These are phyloP conservation scores for Nannizzia gypsea DNA, from an alignment of 2,329 filamentous ascomycete genomes.

Conservation along the genomic window DNA sequence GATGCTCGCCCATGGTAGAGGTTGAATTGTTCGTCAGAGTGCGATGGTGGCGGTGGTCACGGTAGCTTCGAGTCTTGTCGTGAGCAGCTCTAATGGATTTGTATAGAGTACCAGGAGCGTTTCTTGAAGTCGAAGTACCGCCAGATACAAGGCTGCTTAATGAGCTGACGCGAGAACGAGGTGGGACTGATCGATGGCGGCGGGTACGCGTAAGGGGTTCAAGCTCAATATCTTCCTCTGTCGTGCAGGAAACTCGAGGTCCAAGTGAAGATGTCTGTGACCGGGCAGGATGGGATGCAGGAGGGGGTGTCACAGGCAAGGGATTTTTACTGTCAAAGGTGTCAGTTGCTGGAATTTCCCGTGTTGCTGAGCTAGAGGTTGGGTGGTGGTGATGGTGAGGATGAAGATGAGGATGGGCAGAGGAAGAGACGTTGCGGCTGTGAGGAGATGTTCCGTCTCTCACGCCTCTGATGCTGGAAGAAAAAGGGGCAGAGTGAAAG, in stretches of 20 bases:
- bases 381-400: not conserved
- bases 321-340: conserved; percentile 12
- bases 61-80: conserved; percentile 6
- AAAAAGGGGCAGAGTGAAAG: conserved; percentile 2
- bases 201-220: not conserved
- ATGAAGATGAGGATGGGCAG: too few species aligned
- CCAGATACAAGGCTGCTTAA: conserved; percentile 6
- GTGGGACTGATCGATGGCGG: not conserved
- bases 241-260: not conserved
- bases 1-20: not conserved
- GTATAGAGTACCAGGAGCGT: conserved; percentile 11
- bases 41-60: conserved; percentile 1
- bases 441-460: not conserved
- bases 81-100: conserved; percentile 10
- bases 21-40: conserved; percentile 7
- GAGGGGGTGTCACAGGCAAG: conserved; percentile 7
- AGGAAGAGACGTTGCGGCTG: not conserved
- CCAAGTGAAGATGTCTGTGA: not conserved
- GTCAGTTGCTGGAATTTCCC: conserved; percentile 10
- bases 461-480: not conserved
- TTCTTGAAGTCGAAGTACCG: not conserved
- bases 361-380: not conserved
- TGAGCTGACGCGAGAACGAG: not conserved
- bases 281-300: not conserved
- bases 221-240: not conserved